Evolutionary conservation across 1,284 basidiomycete genomes (phyloP), one percentile per base, ranked within the genome.

Genomic region (Coniferiporia weirii): DNA sequence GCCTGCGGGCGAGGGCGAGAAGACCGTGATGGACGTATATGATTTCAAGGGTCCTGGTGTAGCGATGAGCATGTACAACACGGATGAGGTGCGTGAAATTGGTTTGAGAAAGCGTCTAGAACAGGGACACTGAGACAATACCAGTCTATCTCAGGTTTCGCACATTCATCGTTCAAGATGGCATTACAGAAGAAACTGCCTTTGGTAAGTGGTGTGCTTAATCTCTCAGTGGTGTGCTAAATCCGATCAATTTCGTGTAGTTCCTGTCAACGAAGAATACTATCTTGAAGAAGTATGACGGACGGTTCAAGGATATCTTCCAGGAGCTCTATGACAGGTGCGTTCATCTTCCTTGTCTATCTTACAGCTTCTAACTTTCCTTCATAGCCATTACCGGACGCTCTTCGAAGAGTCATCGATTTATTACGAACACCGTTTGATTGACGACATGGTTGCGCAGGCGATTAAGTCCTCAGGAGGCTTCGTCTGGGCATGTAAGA

Each of bases 191-290:
- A 98, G 86, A 93, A 94, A 76, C 88, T 98, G 82, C 89, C 93
- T 52, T 76, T 97, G 64, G 87, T 89, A 66, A 58, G 82, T 71
- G 8, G 4, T 2, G 3, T 51, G 38, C n/a, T 49, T 45, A 27
- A 40, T 47, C 22, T 43, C 6, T 32, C 19, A 20, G 47, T 15
- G 12, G 22, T 10, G 4, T 34, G 27, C 12, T 54, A 13, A 35
- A 38, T 49, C 44, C 12, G 40, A 55, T 56, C n/a, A 54, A 19
- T 9, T 34, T 3, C 12, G 17, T 55, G n/a, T 67, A 84, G 84
- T 97, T 94, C 82, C 85, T 97, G 89, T 94, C 92, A n/a, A 97
- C 94, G 46, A 97, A 97, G 79, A 96, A 97, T 79, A 97, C 95
- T 22, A 97, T 97, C 74, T 71, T 97, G 71, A 97, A 97, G 76